phyloP scores from a whole-genome alignment of 805 yeast genomes.

The Wickerhamiella brachini region DNA sequence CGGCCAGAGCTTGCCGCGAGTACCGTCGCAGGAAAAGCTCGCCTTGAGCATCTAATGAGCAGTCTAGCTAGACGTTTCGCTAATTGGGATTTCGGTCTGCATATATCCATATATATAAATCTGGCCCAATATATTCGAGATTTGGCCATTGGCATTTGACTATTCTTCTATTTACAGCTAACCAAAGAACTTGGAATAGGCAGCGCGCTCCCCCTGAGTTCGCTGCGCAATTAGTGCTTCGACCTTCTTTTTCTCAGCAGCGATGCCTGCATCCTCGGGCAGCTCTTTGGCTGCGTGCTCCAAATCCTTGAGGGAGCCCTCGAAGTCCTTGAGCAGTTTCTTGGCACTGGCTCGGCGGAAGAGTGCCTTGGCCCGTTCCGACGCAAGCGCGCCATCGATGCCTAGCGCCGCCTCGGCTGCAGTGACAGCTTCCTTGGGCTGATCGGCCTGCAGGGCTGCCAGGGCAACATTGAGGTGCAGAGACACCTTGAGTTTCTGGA shows the following conservation, averaged over 20 bases:
- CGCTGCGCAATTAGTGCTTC: slow-evolving; percentile 38
- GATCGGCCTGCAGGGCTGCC: slow-evolving; percentile 50
- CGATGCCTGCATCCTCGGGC: slow-evolving; percentile 61
- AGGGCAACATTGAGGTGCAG: slow-evolving; percentile 61
- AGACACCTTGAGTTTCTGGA: slow-evolving; percentile 45
- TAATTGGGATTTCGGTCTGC: too few relatives aligned
- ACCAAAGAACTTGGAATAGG: slow-evolving; percentile 28
- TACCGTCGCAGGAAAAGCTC: too few relatives aligned
- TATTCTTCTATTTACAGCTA: too few relatives aligned
- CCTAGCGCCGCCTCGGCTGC: slow-evolving; percentile 58
- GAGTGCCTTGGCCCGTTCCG: slow-evolving; percentile 68
- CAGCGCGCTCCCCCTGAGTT: slow-evolving; percentile 32
- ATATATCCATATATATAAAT: too few relatives aligned
- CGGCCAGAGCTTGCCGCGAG: too few relatives aligned
- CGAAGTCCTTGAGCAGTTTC: slow-evolving; percentile 48
- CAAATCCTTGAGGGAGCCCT: slow-evolving; percentile 52
- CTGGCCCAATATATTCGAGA: too few relatives aligned
- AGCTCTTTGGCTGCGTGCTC: slow-evolving; percentile 48
- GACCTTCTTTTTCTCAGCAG: slow-evolving; percentile 48
- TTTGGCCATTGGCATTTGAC: too few relatives aligned
- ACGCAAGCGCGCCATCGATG: slow-evolving; percentile 40
- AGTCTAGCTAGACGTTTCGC: too few relatives aligned
- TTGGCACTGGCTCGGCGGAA: slow-evolving; percentile 78
- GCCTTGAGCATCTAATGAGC: too few relatives aligned
- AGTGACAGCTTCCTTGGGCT: slow-evolving; percentile 39